Evolutionary conservation across 2,329 filamentous ascomycete species (phyloP), one percentile per base, ranked within the genome.

Genomic region (Cladobotryum mycophilum): DNA sequence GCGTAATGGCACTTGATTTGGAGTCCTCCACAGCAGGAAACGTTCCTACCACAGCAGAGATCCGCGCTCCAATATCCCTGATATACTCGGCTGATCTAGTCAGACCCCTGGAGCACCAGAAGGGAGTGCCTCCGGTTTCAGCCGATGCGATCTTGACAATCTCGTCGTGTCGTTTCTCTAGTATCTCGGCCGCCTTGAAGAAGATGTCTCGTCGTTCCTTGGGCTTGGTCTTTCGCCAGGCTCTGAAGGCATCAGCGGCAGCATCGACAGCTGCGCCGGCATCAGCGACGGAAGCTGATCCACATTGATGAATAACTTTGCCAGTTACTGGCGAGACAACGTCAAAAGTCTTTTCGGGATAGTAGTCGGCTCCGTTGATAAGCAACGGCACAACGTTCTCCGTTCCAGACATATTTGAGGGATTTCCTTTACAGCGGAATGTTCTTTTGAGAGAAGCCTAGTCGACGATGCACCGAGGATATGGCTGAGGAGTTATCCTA

Each of bases 191-290:
- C 0, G 86, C 84, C 63, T 81, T 82, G 52, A 86, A 70, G 52
- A 95, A 75, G 56, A 95, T 81, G 56, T 85, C 79, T 35, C 87
- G 82, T 37, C 86, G 84, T 20, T 75, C 63, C 20, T 71, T 62
- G 1, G 83, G 79, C 42, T 80, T 81, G 3, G 79, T 79, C 56
- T 78, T 79, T 41, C 78, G 75, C 89, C 89, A 95, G 52, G 76
- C 69, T 41, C 77, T 78, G 66, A 88, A 85, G 1, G 89, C 88
- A 13, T 74, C 72, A n/a, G 82, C 72, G 1, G 88, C 87, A 5
- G 74, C 68, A 22, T 66, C 58, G 48, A 75, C 67, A 9, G 83
- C 78, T 9, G 71, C 67, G 15, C 78, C 67, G 25, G 84, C 84
- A 55, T 80, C 73, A 2, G 71, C 67, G 43, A 79, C 78, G 36